Base-by-base conservation (phyloP, 345 rosid genomes). In the Rhodamnia rubescens region DNA sequence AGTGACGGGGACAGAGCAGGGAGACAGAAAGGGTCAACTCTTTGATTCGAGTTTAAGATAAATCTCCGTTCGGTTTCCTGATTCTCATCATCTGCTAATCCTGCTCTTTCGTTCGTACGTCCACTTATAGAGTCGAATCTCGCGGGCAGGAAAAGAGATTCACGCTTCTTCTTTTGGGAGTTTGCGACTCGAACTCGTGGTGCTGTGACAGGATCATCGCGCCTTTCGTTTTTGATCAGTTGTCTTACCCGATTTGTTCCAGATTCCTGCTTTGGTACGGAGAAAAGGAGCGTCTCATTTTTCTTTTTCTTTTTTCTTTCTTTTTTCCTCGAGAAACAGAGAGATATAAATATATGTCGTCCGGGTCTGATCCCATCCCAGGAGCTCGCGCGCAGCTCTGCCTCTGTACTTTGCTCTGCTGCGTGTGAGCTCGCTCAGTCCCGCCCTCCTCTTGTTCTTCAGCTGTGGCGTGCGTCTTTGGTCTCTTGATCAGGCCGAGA, bases 361-460 rank as follows among this genome's bases (percentile, higher is more conserved):
- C 87, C 18, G 50, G 49, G 49, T 81, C 56, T 85, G 84, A 49
- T 85, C 80, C 53, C 78, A 44, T 81, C 54, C 27, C 57, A 1
- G 80, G 87, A 57, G 87, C 87, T 85, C 84, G 53, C n/a, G 32
- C 27, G 75, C 15, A 85, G 87, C 87, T 85, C 87, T 85, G 80
- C 86, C 74, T 36, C 83, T 22, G 58, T n/a, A 14, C 57, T 82
- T 82, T 85, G 54, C 53, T 50, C 22, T 15, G 42, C n/a, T 22
- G 12, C 42, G 24, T 40, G 36, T 32, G 54, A 84, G 53, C 86
- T 40, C 83, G 15, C 50, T 42, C 61, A 24, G 13, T 21, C 20
- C 42, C 74, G 11, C 47, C 84, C 22, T 26, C 81, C n/a, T 87
- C 85, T 8, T 42, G 59, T 83, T 85, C 84, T 40, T 84, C 84